Base-by-base conservation (phyloP, 1,139 yeast species). In the Scheffersomyces titani region DNA sequence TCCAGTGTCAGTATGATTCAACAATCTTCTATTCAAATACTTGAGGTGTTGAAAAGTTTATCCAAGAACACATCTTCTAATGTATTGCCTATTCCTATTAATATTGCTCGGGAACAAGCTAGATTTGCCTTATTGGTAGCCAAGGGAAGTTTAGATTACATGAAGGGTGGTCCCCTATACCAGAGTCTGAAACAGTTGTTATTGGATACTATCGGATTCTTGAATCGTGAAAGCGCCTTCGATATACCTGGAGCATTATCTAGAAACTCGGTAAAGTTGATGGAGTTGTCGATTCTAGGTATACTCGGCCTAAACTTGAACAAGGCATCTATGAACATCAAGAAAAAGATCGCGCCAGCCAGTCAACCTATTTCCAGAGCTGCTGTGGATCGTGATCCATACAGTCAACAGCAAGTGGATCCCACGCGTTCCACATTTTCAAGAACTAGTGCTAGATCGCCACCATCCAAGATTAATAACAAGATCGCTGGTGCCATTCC, bases 161-260 rank as follows among this genome's bases (percentile, higher is more conserved):
- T 92, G 2, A 86, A 90, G 67, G 92, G 94, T 24, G 97, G 97
- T 0, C 88, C 94, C 0, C 72, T 92, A 56, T 86, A 88, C 65
- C 89, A 84, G 66, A 91, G 88, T 53, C 86, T 88, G 68, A 88
- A 87, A 61, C 78, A 74, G 46, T 71, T 88, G 52, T 71, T 89
- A 46, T 70, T 78, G 40, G 82, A 76, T 49, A 77, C 87, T 3
- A 71, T 87, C 2, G 72, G 76, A 19, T 82, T 80, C 52, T 70
- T 88, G 57, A 83, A 77, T 59, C 64, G 70, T 16, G 90, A 87
- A 61, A 80, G 85, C 51, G 73, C 71, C 19, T 74, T 78, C 51
- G 85, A 82, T 44, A 70, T 85, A 19, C 87, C 91, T 0, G 92
- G 92, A 0, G 79, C 86, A 20, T 69, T 88, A 46, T 84, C 90